Percentiles rank a stretch among this genome's conserved stretches.
phyloP scores from a whole-genome alignment of 2,329 filamentous ascomycete species.

The Talaromyces sp. region DNA sequence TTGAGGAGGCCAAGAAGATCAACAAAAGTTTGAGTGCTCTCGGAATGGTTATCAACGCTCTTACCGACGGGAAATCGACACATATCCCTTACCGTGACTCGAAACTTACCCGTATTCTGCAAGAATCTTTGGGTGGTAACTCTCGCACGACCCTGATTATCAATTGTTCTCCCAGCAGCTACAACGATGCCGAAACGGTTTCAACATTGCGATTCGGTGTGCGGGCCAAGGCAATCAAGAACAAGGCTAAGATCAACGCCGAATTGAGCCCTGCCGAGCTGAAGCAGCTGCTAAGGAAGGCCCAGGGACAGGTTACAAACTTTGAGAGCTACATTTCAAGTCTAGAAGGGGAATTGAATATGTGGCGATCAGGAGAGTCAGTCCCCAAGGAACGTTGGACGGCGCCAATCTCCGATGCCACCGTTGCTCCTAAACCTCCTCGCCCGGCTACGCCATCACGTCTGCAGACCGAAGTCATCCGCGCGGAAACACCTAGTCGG shows the following conservation, averaged over 20 bases:
- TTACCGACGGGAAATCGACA: conserved; percentile 94
- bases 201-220: conserved; percentile 92
- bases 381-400: conserved; percentile 91
- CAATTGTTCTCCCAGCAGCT: conserved; percentile 97
- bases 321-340: conserved; percentile 82
- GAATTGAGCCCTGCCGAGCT: conserved; percentile 94
- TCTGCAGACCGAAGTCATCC: conserved; percentile 33
- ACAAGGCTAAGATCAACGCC: conserved; percentile 99
- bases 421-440: conserved; percentile 41
- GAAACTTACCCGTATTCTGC: conserved; percentile 91
- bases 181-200: conserved; percentile 93
- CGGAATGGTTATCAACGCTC: conserved; percentile 97
- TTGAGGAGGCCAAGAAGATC: conserved; percentile 99
- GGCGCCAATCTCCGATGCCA: conserved; percentile 55
- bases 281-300: conserved; percentile 87
- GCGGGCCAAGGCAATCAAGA: conserved; percentile 97
- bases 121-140: conserved; percentile 96
- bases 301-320: conserved; percentile 79
- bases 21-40: conserved; percentile 98
- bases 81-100: conserved; percentile 97
- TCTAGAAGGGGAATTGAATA: conserved; percentile 76
- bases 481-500: conserved; percentile 55
- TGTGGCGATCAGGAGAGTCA: conserved; percentile 81
- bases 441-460: conserved; percentile 38
- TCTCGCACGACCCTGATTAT: conserved; percentile 97